Evolutionary conservation across 2,329 filamentous ascomycete genomes (phyloP).

Genomic region (Arthroderma sp.): DNA sequence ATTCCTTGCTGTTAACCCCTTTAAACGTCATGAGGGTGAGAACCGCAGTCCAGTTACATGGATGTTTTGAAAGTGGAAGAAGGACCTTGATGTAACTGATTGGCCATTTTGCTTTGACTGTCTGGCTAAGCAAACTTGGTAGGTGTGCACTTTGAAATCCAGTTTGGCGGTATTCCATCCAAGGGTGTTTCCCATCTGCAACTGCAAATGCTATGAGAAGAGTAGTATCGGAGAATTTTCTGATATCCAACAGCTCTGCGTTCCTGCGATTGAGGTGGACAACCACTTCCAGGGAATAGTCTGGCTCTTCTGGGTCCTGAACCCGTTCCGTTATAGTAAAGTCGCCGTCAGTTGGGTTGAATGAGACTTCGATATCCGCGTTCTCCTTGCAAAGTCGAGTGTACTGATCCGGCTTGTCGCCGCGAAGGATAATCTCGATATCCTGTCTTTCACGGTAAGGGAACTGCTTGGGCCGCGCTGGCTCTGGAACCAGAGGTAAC

Average conservation of each 20-base stretch:
- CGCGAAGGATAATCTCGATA: constrained; percentile 1
- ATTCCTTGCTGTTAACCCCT: constrained; percentile 16
- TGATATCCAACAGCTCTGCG: constrained; percentile 20
- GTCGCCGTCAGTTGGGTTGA: neutral
- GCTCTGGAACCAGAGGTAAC: constrained; percentile 1
- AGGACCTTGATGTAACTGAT: constrained; percentile 18
- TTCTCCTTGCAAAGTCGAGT: neutral
- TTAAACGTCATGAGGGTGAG: constrained; percentile 21
- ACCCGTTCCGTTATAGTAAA: constrained; percentile 1
- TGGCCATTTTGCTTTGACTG: constrained; percentile 14
- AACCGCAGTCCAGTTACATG: constrained; percentile 21
- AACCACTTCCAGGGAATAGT: constrained; percentile 3
- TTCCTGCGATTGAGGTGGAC: constrained; percentile 15
- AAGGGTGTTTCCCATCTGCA: constrained; percentile 14
- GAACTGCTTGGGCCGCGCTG: neutral
- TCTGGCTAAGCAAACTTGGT: constrained; percentile 16
- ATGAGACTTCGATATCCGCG: constrained; percentile 3
- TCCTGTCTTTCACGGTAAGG: constrained; percentile 1
- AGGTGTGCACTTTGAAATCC: constrained; percentile 15
- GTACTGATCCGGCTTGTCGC: neutral
- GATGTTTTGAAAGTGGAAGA: constrained; percentile 18
- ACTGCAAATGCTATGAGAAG: constrained; percentile 19
- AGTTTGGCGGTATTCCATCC: constrained; percentile 15
- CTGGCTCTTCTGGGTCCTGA: neutral
- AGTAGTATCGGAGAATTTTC: constrained; percentile 21